phyloP scores from a whole-genome alignment of 169 alveolate species.

The Cryptosporidium muris region DNA sequence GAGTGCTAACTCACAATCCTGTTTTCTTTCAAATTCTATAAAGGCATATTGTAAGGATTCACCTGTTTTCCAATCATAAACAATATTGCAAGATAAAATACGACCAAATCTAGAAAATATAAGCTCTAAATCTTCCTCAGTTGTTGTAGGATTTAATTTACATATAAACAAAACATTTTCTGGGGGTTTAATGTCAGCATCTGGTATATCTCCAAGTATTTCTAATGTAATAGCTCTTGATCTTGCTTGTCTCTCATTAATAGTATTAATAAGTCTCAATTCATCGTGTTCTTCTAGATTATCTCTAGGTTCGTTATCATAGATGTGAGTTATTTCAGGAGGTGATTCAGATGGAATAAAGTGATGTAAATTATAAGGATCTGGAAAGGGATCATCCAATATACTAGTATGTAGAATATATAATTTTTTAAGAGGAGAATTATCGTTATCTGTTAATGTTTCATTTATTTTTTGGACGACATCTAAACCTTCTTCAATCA shows the following conservation, averaged over 20 bases:
- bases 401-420: slow-evolving; percentile 87
- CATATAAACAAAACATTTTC: slow-evolving; percentile 97
- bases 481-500: slow-evolving; percentile 87
- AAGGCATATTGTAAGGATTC: slow-evolving; percentile 97
- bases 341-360: slow-evolving; percentile 84
- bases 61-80: slow-evolving; percentile 98
- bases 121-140: slow-evolving; percentile 94
- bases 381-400: slow-evolving; percentile 92
- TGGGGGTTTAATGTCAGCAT: slow-evolving; percentile 98
- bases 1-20: slow-evolving; percentile 95
- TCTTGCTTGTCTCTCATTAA: slow-evolving; percentile 89
- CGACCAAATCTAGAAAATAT: slow-evolving; percentile 95
- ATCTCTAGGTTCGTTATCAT: neutral
- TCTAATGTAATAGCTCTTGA: slow-evolving; percentile 94
- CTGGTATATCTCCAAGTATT: slow-evolving; percentile 97
- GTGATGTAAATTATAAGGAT: slow-evolving; percentile 76
- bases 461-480: slow-evolving; percentile 82
- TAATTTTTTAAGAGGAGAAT: slow-evolving; percentile 86
- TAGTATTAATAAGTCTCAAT: slow-evolving; percentile 83
- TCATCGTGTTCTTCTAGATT: slow-evolving; percentile 73
- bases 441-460: slow-evolving; percentile 81
- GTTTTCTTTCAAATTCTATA: slow-evolving; percentile 94
- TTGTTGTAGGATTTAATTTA: slow-evolving; percentile 95
- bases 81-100: slow-evolving; percentile 92
- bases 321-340: neutral